phyloP scores from a whole-genome alignment of 768 basidiomycete genomes.

The Peribolospora kevripleyi region DNA sequence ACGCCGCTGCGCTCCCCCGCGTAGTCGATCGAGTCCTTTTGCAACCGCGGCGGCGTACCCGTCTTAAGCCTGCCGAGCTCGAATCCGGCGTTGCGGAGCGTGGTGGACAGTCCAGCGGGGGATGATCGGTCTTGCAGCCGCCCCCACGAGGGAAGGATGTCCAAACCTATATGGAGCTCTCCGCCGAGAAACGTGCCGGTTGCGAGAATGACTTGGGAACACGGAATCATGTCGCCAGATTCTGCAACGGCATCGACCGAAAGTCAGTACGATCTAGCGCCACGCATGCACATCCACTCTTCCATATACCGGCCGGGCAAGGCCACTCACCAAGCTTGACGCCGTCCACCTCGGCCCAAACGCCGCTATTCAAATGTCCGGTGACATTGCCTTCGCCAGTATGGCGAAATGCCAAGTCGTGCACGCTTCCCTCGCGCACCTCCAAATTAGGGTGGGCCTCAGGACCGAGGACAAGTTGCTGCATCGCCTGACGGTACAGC shows the following conservation, averaged over 20 bases:
- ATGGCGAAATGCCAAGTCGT: conserved; percentile 24
- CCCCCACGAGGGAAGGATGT: background rate
- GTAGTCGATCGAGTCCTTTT: conserved; percentile 46
- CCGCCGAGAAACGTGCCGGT: conserved; percentile 80
- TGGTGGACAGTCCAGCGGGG: conserved; percentile 40
- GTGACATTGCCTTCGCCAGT: conserved; percentile 5
- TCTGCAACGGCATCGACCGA: conserved; percentile 24
- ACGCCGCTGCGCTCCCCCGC: conserved; percentile 27
- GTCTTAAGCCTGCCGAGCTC: conserved; percentile 54
- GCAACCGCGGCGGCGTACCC: conserved; percentile 61
- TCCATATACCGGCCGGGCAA: background rate
- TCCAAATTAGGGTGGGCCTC: conserved; percentile 43
- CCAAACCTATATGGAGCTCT: conserved; percentile 62
- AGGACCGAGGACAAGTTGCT: conserved; percentile 26
- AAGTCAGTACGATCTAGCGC: no score
- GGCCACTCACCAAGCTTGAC: conserved; percentile 3
- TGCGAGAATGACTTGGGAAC: conserved; percentile 62
- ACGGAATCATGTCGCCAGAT: conserved; percentile 44
- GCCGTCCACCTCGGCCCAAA: conserved; percentile 1
- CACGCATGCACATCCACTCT: no score
- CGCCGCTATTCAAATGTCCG: no score
- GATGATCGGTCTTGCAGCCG: background rate
- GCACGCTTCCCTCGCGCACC: conserved; percentile 47
- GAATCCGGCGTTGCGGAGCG: conserved; percentile 51
- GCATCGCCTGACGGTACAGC: conserved; percentile 63